Conservation (phyloP, 169 alveolate species). For the Plasmodium sp. region DNA sequence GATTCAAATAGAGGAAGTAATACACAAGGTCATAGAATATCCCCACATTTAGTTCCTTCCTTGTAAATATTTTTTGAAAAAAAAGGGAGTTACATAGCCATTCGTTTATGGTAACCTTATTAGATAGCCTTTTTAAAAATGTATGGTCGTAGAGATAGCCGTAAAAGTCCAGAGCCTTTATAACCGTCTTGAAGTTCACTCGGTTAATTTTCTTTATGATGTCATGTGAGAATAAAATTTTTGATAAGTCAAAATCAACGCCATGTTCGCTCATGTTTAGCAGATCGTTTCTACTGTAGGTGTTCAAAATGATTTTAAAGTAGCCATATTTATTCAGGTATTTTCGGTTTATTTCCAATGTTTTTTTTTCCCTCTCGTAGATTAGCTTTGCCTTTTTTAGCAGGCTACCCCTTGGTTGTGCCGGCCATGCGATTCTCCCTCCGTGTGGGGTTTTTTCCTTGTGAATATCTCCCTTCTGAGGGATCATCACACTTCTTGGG, state of each 20-base stretch:
- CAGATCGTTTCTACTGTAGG: conserved; percentile 22
- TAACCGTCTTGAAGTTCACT: conserved; percentile 34
- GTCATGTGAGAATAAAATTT: conserved; percentile 25
- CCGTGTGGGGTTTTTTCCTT: neutral
- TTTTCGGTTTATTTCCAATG: conserved; percentile 39
- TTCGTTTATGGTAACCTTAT: conserved; percentile 38
- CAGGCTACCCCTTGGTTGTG: neutral
- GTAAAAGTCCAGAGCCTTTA: conserved; percentile 53
- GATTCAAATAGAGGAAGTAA: conserved; percentile 26
- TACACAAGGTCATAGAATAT: conserved; percentile 39
- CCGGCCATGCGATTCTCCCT: neutral
- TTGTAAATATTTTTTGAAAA: conserved; percentile 30
- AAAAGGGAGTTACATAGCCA: conserved; percentile 26
- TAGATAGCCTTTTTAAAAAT: conserved; percentile 57
- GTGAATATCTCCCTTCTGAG: neutral
- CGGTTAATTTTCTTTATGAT: conserved; percentile 23
- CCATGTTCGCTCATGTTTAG: conserved; percentile 1
- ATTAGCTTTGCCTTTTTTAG: conserved; percentile 28
- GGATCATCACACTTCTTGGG: neutral
- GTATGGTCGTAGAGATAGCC: conserved; percentile 42
- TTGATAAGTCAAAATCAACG: conserved; percentile 36
- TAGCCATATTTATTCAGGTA: conserved; percentile 45
- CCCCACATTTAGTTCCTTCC: conserved; percentile 3
- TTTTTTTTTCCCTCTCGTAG: conserved; percentile 39
- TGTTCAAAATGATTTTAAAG: conserved; percentile 34